These are phyloP conservation scores for Bipolaris sorokiniana DNA, from an alignment of 2,329 filamentous ascomycete genomes.

Conservation along the genomic window DNA sequence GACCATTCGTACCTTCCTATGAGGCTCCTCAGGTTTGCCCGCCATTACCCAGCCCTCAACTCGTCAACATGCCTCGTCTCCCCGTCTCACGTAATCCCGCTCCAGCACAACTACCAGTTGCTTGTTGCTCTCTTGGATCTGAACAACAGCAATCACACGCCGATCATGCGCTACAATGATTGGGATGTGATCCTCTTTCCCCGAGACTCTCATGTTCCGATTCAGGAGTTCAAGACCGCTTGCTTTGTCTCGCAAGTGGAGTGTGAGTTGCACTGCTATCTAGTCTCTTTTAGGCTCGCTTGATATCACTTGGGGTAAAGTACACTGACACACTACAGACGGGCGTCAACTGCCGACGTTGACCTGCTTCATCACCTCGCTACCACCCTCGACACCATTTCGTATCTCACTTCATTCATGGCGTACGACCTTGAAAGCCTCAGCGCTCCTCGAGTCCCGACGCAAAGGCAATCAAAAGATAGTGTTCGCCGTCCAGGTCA, in stretches of 20 bases:
- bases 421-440: slow-evolving; percentile 33
- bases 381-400: slow-evolving; percentile 37
- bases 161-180: slow-evolving; percentile 79
- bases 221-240: slow-evolving; percentile 81
- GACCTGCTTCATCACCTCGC: slow-evolving; percentile 39
- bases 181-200: slow-evolving; percentile 89
- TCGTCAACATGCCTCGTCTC: slow-evolving; percentile 12
- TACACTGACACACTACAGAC: slow-evolving; percentile 27
- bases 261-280: slow-evolving; percentile 23
- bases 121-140: slow-evolving; percentile 26
- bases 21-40: not conserved
- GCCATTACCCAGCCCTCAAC: not conserved
- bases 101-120: slow-evolving; percentile 15
- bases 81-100: slow-evolving; percentile 7
- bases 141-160: slow-evolving; percentile 22
- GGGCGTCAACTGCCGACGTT: slow-evolving; percentile 38
- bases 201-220: slow-evolving; percentile 66
- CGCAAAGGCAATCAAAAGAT: slow-evolving; percentile 33
- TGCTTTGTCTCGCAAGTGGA: slow-evolving; percentile 69
- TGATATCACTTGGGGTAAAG: not conserved
- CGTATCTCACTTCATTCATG: slow-evolving; percentile 48
- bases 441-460: slow-evolving; percentile 34
- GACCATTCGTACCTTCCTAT: slow-evolving; percentile 18
- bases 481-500: slow-evolving; percentile 37
- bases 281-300: not conserved